A percentile compares a stretch with the other conserved stretches of the same genome.
phyloP scores from a whole-genome alignment of 495 filamentous ascomycete species.

The Hypoxylon intermedium region DNA sequence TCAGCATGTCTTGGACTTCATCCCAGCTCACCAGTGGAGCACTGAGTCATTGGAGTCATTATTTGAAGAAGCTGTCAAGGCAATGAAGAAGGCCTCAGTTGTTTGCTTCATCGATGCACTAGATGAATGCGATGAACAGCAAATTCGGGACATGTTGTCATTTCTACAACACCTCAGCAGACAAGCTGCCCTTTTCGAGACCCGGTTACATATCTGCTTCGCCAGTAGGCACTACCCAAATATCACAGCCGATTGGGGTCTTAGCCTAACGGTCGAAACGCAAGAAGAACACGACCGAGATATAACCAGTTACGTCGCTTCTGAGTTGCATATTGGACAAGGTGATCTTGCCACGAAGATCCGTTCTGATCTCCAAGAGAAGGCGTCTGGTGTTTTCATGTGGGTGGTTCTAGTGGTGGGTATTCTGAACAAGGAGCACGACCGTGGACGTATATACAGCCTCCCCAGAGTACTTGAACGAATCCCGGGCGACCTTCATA shows the following conservation, averaged over 20 bases:
- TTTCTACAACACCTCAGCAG: not conserved
- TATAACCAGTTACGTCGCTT: conserved; percentile 33
- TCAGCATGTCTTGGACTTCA: conserved; percentile 27
- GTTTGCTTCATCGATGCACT: conserved; percentile 30
- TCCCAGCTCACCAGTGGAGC: conserved; percentile 10
- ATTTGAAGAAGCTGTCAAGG: conserved; percentile 39
- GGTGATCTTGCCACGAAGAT: conserved; percentile 38
- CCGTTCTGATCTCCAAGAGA: conserved; percentile 44
- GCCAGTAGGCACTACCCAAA: conserved; percentile 61
- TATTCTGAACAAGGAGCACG: conserved; percentile 53
- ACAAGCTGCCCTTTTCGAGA: not conserved
- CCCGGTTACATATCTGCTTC: conserved; percentile 44
- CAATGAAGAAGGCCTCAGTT: conserved; percentile 14
- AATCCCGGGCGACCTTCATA: conserved; percentile 44
- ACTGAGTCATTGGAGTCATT: conserved; percentile 40
- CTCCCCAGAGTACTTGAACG: conserved; percentile 37
- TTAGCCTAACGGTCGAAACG: conserved; percentile 37
- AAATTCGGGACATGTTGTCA: conserved; percentile 4
- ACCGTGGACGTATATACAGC: conserved; percentile 7
- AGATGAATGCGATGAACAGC: conserved; percentile 7
- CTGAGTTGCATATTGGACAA: conserved; percentile 16
- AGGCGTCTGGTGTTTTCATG: conserved; percentile 56
- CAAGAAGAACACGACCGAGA: conserved; percentile 38
- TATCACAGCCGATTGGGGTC: conserved; percentile 47
- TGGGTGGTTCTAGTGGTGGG: conserved; percentile 57